Percentiles rank a stretch among this genome's conserved stretches.
phyloP scores from a whole-genome alignment of 116 monocot genomes.

The Zostera marina region DNA sequence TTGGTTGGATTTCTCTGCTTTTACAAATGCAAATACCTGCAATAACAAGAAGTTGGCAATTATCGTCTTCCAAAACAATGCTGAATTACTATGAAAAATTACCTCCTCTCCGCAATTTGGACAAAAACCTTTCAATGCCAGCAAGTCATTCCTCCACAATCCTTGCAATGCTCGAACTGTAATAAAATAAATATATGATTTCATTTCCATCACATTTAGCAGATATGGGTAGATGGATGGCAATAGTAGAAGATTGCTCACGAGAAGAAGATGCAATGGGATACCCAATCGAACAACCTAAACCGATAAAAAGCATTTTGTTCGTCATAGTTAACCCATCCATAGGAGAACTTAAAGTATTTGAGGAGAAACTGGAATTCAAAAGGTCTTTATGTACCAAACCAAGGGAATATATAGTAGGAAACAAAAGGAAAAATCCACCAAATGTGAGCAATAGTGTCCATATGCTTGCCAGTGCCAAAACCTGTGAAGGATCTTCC shows the following conservation, averaged over 20 bases:
- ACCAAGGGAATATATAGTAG: constrained; percentile 26
- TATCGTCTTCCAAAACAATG: neutral
- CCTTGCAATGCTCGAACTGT: constrained; percentile 60
- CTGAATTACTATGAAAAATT: neutral
- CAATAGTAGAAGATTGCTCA: constrained; percentile 11
- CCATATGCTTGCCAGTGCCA: constrained; percentile 79
- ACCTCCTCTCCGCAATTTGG: constrained; percentile 99
- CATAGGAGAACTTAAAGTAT: constrained; percentile 26
- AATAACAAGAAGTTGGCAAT: neutral
- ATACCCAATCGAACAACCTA: constrained; percentile 63
- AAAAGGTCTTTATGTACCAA: constrained; percentile 25
- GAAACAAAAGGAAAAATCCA: constrained; percentile 33
- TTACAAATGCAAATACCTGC: constrained; percentile 94
- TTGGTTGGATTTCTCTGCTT: constrained; percentile 30
- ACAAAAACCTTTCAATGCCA: constrained; percentile 85
- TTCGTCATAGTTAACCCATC: constrained; percentile 31
- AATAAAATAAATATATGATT: constrained; percentile 6
- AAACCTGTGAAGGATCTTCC: constrained; percentile 87
- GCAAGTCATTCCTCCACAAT: constrained; percentile 65
- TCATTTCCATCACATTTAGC: neutral
- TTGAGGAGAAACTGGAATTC: constrained; percentile 16
- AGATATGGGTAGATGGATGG: neutral
- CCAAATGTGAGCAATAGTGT: constrained; percentile 54
- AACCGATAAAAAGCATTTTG: constrained; percentile 28
- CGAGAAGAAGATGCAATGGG: constrained; percentile 78